A percentile compares a stretch with the other conserved stretches of the same genome.
phyloP scores from a whole-genome alignment of 139 green algal species.

The Deuterostichococcus epilithicus region DNA sequence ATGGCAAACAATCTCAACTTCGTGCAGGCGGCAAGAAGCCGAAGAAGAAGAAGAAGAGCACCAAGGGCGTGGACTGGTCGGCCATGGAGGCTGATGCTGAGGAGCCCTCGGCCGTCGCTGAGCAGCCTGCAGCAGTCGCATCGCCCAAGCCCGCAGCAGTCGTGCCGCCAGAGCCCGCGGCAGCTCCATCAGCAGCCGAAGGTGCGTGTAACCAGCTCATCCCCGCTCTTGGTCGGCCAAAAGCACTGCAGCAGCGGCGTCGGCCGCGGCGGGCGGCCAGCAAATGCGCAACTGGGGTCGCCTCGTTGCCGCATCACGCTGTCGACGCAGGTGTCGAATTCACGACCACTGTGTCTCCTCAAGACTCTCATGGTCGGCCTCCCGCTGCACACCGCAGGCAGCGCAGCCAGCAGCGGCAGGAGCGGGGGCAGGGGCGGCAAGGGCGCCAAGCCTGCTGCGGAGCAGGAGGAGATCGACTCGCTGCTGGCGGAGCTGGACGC shows the following conservation, averaged over 20 bases:
- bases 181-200: constrained; percentile 18
- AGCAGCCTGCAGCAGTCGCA: constrained; percentile 28
- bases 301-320: too few species aligned
- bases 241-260: too few species aligned
- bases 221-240: too few species aligned
- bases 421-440: background rate
- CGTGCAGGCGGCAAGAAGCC: constrained; percentile 29
- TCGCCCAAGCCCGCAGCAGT: constrained; percentile 49
- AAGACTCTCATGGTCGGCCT: too few species aligned
- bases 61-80: constrained; percentile 11
- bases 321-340: too few species aligned
- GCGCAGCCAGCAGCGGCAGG: constrained; percentile 1
- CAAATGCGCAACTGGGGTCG: too few species aligned
- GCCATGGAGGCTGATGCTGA: background rate
- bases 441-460: constrained; percentile 24
- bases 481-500: constrained; percentile 19
- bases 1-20: background rate
- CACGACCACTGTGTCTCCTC: too few species aligned
- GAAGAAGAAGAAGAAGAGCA: constrained; percentile 46
- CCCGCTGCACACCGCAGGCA: constrained; percentile 1
- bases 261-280: too few species aligned
- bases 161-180: constrained; percentile 5
- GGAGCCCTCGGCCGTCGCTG: background rate
- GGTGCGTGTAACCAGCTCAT: too few species aligned
- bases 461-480: constrained; percentile 21